These are phyloP conservation scores for Nothopassalora personata DNA, from an alignment of 2,329 filamentous ascomycete species.

Conservation along the genomic window DNA sequence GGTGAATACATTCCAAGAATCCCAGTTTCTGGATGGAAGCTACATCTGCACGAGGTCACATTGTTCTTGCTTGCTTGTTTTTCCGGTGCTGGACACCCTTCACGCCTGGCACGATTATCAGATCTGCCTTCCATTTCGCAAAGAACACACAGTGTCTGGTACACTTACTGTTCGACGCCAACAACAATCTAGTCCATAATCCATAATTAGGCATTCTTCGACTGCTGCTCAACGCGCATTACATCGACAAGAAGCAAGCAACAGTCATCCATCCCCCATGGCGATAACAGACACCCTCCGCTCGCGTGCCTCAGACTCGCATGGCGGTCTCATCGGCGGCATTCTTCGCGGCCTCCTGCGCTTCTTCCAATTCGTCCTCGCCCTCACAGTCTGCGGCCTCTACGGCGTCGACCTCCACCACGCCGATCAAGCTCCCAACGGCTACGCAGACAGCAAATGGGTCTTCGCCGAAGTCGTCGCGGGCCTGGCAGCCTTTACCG, in stretches of 20 bases:
- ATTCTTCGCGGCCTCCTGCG: constrained; percentile 60
- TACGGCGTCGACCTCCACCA: constrained; percentile 65
- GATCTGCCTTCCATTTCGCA: neutral
- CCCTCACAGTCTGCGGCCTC: constrained; percentile 69
- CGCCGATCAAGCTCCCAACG: constrained; percentile 46
- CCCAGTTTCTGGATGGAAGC: neutral
- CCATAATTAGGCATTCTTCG: neutral
- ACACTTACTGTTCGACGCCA: neutral
- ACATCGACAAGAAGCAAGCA: neutral
- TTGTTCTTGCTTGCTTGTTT: neutral
- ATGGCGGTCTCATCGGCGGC: constrained; percentile 35
- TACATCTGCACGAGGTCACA: neutral
- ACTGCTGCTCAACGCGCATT: neutral
- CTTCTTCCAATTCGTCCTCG: constrained; percentile 70
- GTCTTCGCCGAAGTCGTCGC: constrained; percentile 72
- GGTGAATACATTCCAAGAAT: neutral
- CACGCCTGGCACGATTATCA: neutral
- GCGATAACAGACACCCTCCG: constrained; percentile 24
- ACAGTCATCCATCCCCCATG: constrained; percentile 11
- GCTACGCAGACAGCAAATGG: constrained; percentile 61
- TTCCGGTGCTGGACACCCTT: neutral
- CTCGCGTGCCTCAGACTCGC: constrained; percentile 12
- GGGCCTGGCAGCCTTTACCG: constrained; percentile 59
- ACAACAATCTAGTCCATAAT: neutral
- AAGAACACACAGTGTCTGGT: neutral